phyloP scores from a whole-genome alignment of 2,329 filamentous ascomycete species.

The Stachybotrys echinatus region DNA sequence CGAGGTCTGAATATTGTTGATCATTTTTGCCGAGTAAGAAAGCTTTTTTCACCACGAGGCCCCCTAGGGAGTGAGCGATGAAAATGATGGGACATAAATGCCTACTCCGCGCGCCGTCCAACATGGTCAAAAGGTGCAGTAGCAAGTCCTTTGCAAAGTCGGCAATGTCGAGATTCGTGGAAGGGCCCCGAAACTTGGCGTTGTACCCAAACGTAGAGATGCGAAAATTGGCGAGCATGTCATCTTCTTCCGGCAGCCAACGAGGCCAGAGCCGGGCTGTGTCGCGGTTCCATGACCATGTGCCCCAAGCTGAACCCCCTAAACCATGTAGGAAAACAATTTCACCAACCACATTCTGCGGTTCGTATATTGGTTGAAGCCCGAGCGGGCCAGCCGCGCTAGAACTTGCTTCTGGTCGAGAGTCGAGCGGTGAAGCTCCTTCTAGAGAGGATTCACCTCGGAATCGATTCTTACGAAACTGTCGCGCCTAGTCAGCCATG shows the following conservation, averaged over 20 bases:
- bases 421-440: no score
- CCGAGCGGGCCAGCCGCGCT: no score
- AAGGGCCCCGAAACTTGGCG: not conserved
- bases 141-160: not conserved
- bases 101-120: not conserved
- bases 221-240: not conserved
- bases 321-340: not conserved
- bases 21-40: not conserved
- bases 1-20: not conserved
- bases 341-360: no score
- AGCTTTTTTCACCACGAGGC: not conserved
- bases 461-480: no score
- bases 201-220: not conserved
- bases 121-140: not conserved
- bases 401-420: no score
- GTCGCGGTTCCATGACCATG: not conserved
- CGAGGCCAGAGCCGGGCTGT: not conserved
- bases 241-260: not conserved
- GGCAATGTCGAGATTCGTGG: not conserved
- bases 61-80: not conserved
- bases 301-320: not conserved
- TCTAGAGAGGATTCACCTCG: no score
- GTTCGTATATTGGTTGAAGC: no score
- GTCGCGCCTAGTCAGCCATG: no score
- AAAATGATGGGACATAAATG: not conserved